Evolutionary conservation across 306 rosid genomes (phyloP).

Genomic region (Styphnolobium japonicum): DNA sequence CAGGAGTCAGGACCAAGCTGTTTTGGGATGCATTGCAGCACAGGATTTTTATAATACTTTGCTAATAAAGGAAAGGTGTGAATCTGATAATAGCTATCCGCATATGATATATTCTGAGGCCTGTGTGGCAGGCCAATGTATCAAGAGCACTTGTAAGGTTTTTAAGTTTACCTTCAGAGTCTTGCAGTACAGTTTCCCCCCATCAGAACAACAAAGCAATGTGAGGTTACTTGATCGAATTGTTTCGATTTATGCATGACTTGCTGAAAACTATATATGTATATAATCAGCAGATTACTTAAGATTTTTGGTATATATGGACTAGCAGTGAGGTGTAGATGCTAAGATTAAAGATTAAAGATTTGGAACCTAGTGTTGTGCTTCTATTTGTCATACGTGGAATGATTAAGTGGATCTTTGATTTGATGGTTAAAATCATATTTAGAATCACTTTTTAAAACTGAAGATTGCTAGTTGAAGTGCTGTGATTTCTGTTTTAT

Average conservation of each 20-base stretch:
- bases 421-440: background rate
- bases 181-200: background rate
- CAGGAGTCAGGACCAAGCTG: background rate
- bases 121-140: background rate
- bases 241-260: background rate
- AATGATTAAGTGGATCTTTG: background rate
- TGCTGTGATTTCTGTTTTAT: background rate
- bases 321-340: background rate
- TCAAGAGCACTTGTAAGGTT: background rate
- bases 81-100: background rate
- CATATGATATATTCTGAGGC: background rate
- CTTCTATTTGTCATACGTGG: background rate
- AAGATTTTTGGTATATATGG: background rate
- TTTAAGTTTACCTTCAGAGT: background rate
- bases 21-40: background rate
- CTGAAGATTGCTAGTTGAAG: slow-evolving; percentile 14
- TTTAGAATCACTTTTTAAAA: background rate
- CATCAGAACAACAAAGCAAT: background rate
- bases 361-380: background rate
- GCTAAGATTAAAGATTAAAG: background rate
- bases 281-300: background rate
- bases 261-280: background rate
- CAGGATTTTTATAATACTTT: background rate
- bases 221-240: background rate
- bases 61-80: background rate